These are phyloP conservation scores for Abrus pulchellus DNA, from an alignment of 306 rosid genomes.

Conservation along the genomic window DNA sequence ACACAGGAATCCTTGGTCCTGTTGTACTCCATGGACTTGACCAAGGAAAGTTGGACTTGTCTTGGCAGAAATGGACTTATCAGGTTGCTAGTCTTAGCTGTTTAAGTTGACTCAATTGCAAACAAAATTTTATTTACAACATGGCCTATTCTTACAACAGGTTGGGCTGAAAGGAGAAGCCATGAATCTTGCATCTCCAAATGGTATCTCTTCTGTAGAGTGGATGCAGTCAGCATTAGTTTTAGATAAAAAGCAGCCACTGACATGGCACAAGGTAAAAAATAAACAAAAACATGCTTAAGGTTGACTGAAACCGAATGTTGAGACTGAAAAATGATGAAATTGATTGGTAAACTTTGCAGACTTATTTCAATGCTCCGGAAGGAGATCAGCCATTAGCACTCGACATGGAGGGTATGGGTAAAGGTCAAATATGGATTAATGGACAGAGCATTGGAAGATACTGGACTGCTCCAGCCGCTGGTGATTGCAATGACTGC, in stretches of 20 bases:
- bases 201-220: conserved; percentile 78
- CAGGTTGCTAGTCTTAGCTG: conserved; percentile 65
- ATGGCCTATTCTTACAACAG: conserved; percentile 55
- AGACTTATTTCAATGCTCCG: conserved; percentile 85
- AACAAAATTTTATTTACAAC: conserved; percentile 37
- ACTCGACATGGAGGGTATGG: conserved; percentile 96
- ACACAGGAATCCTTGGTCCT: conserved; percentile 98
- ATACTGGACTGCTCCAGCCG: conserved; percentile 91
- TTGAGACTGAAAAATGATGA: conserved; percentile 17
- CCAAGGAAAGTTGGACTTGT: conserved; percentile 90
- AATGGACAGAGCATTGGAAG: conserved; percentile 94
- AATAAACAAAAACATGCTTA: conserved; percentile 20
- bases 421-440: conserved; percentile 99
- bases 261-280: conserved; percentile 97
- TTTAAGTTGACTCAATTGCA: conserved; percentile 1
- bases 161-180: conserved; percentile 98
- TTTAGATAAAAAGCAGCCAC: conserved; percentile 74
- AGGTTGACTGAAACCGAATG: conserved; percentile 21
- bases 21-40: conserved; percentile 93
- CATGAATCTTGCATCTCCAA: conserved; percentile 85
- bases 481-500: conserved; percentile 81
- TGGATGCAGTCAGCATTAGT: conserved; percentile 83
- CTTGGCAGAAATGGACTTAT: conserved; percentile 97
- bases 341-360: conserved; percentile 48
- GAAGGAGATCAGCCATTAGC: conserved; percentile 94